Conservation (phyloP, 2,329 filamentous ascomycete genomes). For the Penicillium sp. region DNA sequence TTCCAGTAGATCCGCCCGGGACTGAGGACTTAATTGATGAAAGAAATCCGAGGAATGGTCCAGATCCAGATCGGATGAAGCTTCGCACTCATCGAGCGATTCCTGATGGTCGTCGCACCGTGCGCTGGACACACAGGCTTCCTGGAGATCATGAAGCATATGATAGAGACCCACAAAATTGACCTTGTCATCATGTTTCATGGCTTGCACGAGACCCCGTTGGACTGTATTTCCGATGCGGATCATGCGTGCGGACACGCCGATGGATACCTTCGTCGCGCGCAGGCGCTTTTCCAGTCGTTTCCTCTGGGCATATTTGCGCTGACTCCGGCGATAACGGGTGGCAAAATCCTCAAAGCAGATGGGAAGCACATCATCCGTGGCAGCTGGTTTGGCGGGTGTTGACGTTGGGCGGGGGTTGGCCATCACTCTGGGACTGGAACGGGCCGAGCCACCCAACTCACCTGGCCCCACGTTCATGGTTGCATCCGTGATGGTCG, state of each 20-base stretch:
- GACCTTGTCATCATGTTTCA: conserved; percentile 43
- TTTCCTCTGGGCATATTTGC: conserved; percentile 39
- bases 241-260: conserved; percentile 39
- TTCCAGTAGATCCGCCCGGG: conserved; percentile 67
- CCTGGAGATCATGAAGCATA: conserved; percentile 41
- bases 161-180: conserved; percentile 43
- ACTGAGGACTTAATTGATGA: conserved; percentile 66
- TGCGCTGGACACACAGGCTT: conserved; percentile 36
- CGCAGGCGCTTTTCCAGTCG: conserved; percentile 37
- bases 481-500: conserved; percentile 12
- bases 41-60: conserved; percentile 37
- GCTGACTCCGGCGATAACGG: conserved; percentile 39
- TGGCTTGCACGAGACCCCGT: conserved; percentile 42
- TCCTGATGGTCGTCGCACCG: conserved; percentile 34
- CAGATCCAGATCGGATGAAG: conserved; percentile 36
- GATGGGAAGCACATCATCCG: conserved; percentile 24
- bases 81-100: conserved; percentile 28
- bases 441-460: conserved; percentile 30
- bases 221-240: conserved; percentile 40
- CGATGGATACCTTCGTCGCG: conserved; percentile 40
- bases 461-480: conserved; percentile 30
- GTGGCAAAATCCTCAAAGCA: conserved; percentile 43
- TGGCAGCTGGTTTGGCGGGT: conserved; percentile 8
- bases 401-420: conserved; percentile 7
- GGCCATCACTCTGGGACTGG: conserved; percentile 23